phyloP scores from a whole-genome alignment of 306 rosid species.

The Cicer cuneatum region DNA sequence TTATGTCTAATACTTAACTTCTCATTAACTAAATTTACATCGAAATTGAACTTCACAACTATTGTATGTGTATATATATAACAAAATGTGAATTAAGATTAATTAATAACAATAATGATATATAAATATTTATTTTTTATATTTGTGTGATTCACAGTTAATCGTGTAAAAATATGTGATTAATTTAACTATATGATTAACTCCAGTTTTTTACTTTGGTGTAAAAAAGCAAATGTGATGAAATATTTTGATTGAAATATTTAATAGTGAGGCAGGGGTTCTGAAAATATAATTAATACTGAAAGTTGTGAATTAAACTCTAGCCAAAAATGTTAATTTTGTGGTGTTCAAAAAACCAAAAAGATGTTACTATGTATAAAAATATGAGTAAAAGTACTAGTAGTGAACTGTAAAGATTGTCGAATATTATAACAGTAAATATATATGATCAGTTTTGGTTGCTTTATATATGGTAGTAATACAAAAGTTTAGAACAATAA shows the following conservation, averaged over 20 bases:
- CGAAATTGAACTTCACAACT: conserved; percentile 1
- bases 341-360: conserved; percentile 38
- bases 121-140: too few relatives aligned
- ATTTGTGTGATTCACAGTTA: too few relatives aligned
- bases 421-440: conserved; percentile 24
- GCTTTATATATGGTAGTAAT: conserved; percentile 43
- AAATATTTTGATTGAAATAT: too few relatives aligned
- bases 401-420: conserved; percentile 43
- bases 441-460: conserved; percentile 32
- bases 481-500: conserved; percentile 39
- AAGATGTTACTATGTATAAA: conserved; percentile 1
- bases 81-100: too few relatives aligned
- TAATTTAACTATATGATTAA: too few relatives aligned
- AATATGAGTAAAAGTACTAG: neutral
- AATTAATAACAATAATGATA: too few relatives aligned
- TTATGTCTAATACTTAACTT: conserved; percentile 43
- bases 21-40: conserved; percentile 40
- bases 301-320: neutral
- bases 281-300: too few relatives aligned
- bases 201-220: too few relatives aligned
- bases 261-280: too few relatives aligned
- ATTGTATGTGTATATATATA: too few relatives aligned
- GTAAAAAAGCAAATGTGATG: too few relatives aligned
- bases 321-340: conserved; percentile 6
- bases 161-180: too few relatives aligned